A percentile compares a stretch with the other conserved stretches of the same genome.
These are phyloP conservation scores for Crithidia mellificae DNA, from an alignment of 208 protist genomes.

Conservation along the genomic window DNA sequence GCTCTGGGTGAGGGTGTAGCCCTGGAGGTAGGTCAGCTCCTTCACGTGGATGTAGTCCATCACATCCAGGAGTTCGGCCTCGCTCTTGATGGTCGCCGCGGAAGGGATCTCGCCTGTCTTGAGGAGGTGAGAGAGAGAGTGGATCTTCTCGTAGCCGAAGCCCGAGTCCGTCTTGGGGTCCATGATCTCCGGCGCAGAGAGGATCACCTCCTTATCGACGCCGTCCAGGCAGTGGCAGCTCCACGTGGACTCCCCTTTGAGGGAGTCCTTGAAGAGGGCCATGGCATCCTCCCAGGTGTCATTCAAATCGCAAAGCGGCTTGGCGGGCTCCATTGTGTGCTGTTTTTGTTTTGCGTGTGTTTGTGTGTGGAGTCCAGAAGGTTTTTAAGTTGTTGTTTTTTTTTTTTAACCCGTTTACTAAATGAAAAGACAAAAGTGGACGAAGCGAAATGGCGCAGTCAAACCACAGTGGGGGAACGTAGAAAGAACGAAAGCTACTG, in stretches of 20 bases:
- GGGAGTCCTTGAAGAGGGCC: slow-evolving; percentile 43
- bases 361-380: too few relatives aligned
- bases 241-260: slow-evolving; percentile 54
- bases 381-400: too few relatives aligned
- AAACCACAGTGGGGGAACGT: too few relatives aligned
- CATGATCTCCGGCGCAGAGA: slow-evolving; percentile 85
- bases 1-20: slow-evolving; percentile 67
- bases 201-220: slow-evolving; percentile 75
- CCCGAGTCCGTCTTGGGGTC: slow-evolving; percentile 86
- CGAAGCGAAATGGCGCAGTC: too few relatives aligned
- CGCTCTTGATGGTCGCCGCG: slow-evolving; percentile 39
- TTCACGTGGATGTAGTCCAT: slow-evolving; percentile 76
- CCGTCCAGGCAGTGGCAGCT: slow-evolving; percentile 58
- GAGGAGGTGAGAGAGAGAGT: slow-evolving; percentile 57
- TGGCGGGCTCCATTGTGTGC: slow-evolving; percentile 27
- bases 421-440: too few relatives aligned
- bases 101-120: slow-evolving; percentile 50
- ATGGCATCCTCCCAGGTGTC: slow-evolving; percentile 77
- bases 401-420: too few relatives aligned
- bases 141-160: slow-evolving; percentile 53
- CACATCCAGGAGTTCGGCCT: slow-evolving; percentile 59
- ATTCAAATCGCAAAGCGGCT: slow-evolving; percentile 54
- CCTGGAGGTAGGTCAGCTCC: slow-evolving; percentile 72
- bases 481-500: too few relatives aligned
- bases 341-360: not conserved